Conservation (phyloP, 2,329 filamentous ascomycete genomes). For the Penicillium janthinellum region DNA sequence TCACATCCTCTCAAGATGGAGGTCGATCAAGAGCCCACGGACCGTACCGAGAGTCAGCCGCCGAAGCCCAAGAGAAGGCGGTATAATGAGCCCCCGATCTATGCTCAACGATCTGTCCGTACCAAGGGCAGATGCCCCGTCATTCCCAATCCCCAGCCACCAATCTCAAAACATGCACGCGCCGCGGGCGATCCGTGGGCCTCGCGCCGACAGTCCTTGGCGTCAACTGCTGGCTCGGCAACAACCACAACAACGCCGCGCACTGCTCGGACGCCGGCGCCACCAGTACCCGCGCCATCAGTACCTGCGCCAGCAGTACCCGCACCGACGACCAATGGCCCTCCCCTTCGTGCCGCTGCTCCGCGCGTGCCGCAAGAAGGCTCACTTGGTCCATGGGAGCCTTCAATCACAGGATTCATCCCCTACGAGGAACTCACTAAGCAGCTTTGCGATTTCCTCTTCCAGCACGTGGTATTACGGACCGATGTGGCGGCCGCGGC, state of each 20-base stretch:
- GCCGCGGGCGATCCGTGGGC: slow-evolving; percentile 25
- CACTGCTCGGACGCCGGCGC: slow-evolving; percentile 18
- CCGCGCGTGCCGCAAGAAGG: slow-evolving; percentile 20
- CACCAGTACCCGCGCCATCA: slow-evolving; percentile 17
- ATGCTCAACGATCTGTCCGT: slow-evolving; percentile 48
- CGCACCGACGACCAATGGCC: slow-evolving; percentile 34
- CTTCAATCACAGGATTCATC: slow-evolving; percentile 67
- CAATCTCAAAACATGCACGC: slow-evolving; percentile 37
- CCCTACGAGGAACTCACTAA: slow-evolving; percentile 76
- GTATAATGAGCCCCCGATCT: slow-evolving; percentile 57
- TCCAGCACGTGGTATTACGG: slow-evolving; percentile 67
- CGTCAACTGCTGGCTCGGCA: slow-evolving; percentile 18
- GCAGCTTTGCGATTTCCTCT: slow-evolving; percentile 79
- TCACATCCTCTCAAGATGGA: slow-evolving; percentile 30
- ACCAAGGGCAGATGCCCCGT: slow-evolving; percentile 45
- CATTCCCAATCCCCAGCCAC: slow-evolving; percentile 41
- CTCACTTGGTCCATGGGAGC: slow-evolving; percentile 50
- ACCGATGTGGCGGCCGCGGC: slow-evolving; percentile 61
- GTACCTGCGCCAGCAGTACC: slow-evolving; percentile 13
- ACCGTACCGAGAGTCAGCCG: slow-evolving; percentile 34
- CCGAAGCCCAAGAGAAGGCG: slow-evolving; percentile 53
- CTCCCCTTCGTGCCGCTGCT: slow-evolving; percentile 16
- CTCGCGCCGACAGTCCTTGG: slow-evolving; percentile 25
- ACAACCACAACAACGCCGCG: slow-evolving; percentile 11
- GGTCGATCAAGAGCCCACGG: slow-evolving; percentile 20